Evolutionary conservation across 2,329 filamentous ascomycete species (phyloP), one percentile per base, ranked within the genome.

Genomic region (Beauveria sp.): DNA sequence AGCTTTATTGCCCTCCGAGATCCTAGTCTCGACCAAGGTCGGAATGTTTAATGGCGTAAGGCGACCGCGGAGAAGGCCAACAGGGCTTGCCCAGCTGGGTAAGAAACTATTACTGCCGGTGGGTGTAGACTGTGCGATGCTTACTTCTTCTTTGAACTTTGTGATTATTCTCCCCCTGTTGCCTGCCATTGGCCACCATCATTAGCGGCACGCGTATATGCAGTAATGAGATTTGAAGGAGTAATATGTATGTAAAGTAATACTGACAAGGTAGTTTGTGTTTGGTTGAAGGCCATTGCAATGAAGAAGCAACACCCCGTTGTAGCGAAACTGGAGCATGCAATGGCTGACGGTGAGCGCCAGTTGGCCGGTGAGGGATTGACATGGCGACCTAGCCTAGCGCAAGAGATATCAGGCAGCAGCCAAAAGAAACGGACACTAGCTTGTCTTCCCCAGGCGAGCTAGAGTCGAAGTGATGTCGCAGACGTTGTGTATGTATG

Each of bases 21-120:
- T 59, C 22, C 46, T 59, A 50, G 45, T 28, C 28, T 59, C 56
- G 56, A 46, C 45, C 56, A 50, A 59, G 20, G 40, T 22, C 56
- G 56, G 56, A 42, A 43, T 34, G 31, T 1, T 34, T 34, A 12
- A n/a, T 24, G 18, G 22, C 20, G 34, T 22, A 34, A 34, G 56
- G 34, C 18, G 46, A 50, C 45, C 16, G 43, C 6, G 31, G 4
- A 26, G 56, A 12, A 14, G 16, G 31, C 31, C 12, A 46, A 51
- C 46, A 9, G 34, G 22, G 9, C 28, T 42, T 57, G 46, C 46
- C 43, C 56, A 51, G 31, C 45, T 28, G 55, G 34, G 34, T 50
- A 45, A 58, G 45, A 26, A 49, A 24, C 12, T 40, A 40, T 34
- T 50, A 8, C 8, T n/a, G 28, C 46, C 5, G 22, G 28, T 20